These are phyloP conservation scores for Kickxella alabastrina DNA, from an alignment of 192 early-diverging fungal genomes.

Conservation along the genomic window DNA sequence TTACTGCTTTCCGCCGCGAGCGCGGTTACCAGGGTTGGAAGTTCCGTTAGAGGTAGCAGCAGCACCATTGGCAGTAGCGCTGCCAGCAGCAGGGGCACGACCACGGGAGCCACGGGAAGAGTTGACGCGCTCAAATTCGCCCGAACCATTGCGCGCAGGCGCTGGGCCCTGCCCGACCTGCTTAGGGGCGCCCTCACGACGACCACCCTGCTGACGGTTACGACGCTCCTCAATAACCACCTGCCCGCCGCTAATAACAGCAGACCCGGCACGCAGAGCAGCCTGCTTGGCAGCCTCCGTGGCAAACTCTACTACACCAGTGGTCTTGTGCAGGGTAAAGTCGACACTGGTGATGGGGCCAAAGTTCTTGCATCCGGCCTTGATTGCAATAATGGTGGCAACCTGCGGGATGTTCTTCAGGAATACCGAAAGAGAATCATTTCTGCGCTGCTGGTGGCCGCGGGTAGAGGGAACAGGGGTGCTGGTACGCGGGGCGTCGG, in stretches of 20 bases:
- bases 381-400: slow-evolving; percentile 52
- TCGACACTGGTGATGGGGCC: slow-evolving; percentile 62
- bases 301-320: slow-evolving; percentile 70
- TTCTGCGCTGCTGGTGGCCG: slow-evolving; percentile 23
- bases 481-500: slow-evolving; percentile 29
- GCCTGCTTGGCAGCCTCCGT: slow-evolving; percentile 56
- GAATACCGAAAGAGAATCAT: slow-evolving; percentile 60
- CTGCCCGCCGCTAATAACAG: slow-evolving; percentile 10
- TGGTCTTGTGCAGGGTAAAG: slow-evolving; percentile 52
- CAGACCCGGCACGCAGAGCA: slow-evolving; percentile 50
- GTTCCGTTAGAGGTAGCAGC: slow-evolving; percentile 8
- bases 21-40: slow-evolving; percentile 2
- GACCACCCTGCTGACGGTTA: slow-evolving; percentile 17
- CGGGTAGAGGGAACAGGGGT: slow-evolving; percentile 42
- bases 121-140: slow-evolving; percentile 47
- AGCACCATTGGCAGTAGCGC: too few species aligned
- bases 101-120: slow-evolving; percentile 43
- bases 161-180: slow-evolving; percentile 8
- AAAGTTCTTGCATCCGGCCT: slow-evolving; percentile 55
- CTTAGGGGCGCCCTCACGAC: slow-evolving; percentile 23
- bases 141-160: slow-evolving; percentile 23
- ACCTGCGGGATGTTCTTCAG: slow-evolving; percentile 57
- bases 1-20: slow-evolving; percentile 37
- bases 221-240: slow-evolving; percentile 45
- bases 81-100: slow-evolving; percentile 28